phyloP scores from a whole-genome alignment of 306 rosid genomes.

The Acacia crassicarpa region DNA sequence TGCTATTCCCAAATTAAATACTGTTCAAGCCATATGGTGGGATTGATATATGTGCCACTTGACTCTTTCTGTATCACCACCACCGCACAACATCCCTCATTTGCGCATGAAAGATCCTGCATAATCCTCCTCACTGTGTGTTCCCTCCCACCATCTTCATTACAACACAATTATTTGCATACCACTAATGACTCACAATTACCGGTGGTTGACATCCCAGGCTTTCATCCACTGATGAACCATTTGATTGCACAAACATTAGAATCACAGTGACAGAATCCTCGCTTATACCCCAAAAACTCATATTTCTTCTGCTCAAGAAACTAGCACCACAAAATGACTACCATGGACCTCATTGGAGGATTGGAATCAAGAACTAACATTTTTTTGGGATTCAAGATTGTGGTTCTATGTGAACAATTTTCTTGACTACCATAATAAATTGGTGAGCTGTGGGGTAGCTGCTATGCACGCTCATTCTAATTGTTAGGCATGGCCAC shows the following conservation, averaged over 20 bases:
- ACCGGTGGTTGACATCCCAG: not conserved
- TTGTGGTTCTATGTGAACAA: not conserved
- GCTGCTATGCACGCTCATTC: not conserved
- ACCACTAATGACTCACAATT: constrained; percentile 19
- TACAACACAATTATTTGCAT: constrained; percentile 9
- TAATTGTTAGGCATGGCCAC: not conserved
- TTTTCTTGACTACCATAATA: not conserved
- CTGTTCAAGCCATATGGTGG: not conserved
- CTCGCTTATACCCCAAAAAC: not conserved
- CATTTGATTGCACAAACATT: no score
- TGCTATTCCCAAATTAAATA: not conserved
- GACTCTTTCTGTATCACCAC: not conserved
- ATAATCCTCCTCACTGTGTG: not conserved
- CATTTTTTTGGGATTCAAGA: not conserved
- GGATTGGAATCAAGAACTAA: not conserved
- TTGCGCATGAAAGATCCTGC: not conserved
- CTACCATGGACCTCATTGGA: not conserved
- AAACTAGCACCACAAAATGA: not conserved
- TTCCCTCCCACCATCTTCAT: not conserved
- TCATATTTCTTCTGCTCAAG: not conserved
- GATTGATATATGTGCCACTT: not conserved
- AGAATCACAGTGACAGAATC: not conserved
- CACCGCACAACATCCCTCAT: not conserved
- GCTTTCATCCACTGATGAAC: not conserved
- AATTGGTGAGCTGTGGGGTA: not conserved